phyloP scores from a whole-genome alignment of 1,284 basidiomycete species.

The Vanrija sp. region DNA sequence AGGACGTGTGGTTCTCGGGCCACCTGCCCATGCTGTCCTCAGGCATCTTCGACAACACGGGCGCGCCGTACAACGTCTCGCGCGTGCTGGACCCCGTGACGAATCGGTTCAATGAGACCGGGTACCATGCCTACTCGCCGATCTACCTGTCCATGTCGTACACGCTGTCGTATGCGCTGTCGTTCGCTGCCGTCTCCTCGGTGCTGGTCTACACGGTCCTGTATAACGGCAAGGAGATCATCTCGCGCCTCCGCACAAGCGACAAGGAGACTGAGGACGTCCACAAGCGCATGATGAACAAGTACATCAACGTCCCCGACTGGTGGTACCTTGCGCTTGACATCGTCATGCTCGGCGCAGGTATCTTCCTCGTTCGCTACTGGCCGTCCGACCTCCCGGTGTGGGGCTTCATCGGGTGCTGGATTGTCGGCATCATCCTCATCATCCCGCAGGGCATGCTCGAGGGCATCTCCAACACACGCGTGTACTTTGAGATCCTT shows the following conservation, averaged over 20 bases:
- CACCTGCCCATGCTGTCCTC: slow-evolving; percentile 46
- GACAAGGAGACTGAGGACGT: slow-evolving; percentile 50
- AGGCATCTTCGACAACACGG: slow-evolving; percentile 50
- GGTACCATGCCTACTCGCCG: background rate
- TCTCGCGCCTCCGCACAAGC: slow-evolving; percentile 57
- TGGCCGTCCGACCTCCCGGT: slow-evolving; percentile 66
- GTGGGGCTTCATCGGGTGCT: slow-evolving; percentile 53
- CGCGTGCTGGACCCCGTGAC: slow-evolving; percentile 18
- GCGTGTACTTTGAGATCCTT: slow-evolving; percentile 48
- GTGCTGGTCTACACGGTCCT: slow-evolving; percentile 51
- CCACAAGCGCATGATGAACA: background rate
- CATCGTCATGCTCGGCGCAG: slow-evolving; percentile 57
- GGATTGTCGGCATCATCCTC: background rate
- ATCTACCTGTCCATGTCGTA: slow-evolving; percentile 32
- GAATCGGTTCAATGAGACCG: slow-evolving; percentile 1
- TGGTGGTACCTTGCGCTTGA: slow-evolving; percentile 68
- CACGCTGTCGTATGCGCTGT: slow-evolving; percentile 51
- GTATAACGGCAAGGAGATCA: slow-evolving; percentile 51
- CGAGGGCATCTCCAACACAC: slow-evolving; percentile 56
- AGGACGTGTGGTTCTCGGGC: slow-evolving; percentile 43
- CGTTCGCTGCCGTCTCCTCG: slow-evolving; percentile 48
- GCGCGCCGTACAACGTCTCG: slow-evolving; percentile 45
- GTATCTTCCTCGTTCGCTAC: slow-evolving; percentile 33
- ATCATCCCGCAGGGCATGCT: slow-evolving; percentile 53
- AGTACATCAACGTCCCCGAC: slow-evolving; percentile 72